Percentiles rank a stretch among this genome's conserved stretches.
Conservation (phyloP, 2,329 filamentous ascomycete genomes). For the Penicillium sp. region DNA sequence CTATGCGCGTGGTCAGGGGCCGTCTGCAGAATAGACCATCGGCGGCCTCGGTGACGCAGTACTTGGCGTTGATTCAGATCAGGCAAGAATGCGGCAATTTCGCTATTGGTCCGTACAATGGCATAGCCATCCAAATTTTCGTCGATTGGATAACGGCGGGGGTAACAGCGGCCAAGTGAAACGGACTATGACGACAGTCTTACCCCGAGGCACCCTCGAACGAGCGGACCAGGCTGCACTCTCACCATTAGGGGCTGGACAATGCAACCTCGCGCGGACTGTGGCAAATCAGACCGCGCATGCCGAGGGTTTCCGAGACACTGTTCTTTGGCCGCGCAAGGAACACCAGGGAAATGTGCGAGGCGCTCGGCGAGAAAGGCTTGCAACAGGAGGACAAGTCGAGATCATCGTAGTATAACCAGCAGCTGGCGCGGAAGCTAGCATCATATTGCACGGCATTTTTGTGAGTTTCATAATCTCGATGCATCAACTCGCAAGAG, state of each 20-base stretch:
- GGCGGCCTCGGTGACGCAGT: neutral
- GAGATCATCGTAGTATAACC: slow-evolving; percentile 4
- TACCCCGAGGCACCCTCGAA: neutral
- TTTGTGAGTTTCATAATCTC: slow-evolving; percentile 1
- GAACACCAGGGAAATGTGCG: neutral
- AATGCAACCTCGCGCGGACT: neutral
- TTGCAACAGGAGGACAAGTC: neutral
- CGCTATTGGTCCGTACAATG: neutral
- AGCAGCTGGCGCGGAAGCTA: neutral
- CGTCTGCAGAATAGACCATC: neutral
- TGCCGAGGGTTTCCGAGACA: neutral
- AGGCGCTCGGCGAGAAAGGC: neutral
- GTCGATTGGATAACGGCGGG: neutral
- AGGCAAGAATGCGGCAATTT: neutral
- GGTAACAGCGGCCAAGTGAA: neutral
- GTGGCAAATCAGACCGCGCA: neutral
- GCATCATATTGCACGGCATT: neutral
- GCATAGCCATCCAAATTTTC: neutral
- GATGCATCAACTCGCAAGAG: neutral
- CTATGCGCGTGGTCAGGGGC: neutral
- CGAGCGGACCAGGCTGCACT: neutral
- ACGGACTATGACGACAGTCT: neutral
- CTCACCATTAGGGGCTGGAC: neutral
- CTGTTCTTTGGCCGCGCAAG: neutral
- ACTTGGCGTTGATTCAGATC: neutral